phyloP scores from a whole-genome alignment of 2,329 filamentous ascomycete species.

The Seiridium unicorne region DNA sequence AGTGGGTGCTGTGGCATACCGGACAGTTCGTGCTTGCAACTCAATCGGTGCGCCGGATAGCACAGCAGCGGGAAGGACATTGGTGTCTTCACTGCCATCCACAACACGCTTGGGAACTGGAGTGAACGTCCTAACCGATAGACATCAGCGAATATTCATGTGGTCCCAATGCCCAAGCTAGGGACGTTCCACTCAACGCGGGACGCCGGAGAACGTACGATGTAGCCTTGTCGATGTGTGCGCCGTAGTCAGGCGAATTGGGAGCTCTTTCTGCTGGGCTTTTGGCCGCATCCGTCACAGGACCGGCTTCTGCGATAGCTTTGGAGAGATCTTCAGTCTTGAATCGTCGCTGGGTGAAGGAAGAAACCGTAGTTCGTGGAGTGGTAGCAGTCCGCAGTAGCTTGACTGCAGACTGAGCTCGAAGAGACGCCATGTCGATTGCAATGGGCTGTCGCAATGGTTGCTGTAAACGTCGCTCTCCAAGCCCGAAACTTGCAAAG shows the following conservation, averaged over 20 bases:
- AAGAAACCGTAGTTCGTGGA: conserved; percentile 33
- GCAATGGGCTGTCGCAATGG: conserved; percentile 1
- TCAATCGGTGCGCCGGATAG: conserved; percentile 92
- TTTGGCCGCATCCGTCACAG: conserved; percentile 22
- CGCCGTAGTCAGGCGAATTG: conserved; percentile 80
- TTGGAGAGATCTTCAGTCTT: conserved; percentile 32
- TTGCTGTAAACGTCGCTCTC: background rate
- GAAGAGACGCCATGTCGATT: conserved; percentile 62
- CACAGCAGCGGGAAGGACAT: conserved; percentile 75
- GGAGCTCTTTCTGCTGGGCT: conserved; percentile 35
- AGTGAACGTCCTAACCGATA: conserved; percentile 69
- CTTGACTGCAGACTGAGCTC: conserved; percentile 51
- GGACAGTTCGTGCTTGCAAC: conserved; percentile 88
- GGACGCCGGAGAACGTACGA: conserved; percentile 61
- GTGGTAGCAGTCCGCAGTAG: conserved; percentile 45
- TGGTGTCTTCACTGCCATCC: conserved; percentile 81
- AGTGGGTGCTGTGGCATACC: conserved; percentile 53
- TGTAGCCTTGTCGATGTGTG: conserved; percentile 81
- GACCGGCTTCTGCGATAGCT: conserved; percentile 40
- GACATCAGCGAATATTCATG: too few relatives aligned
- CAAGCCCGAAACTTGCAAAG: background rate
- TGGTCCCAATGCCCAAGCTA: too few relatives aligned
- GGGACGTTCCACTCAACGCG: too few relatives aligned
- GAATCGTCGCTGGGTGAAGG: conserved; percentile 50
- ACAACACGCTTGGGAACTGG: conserved; percentile 87